Evolutionary conservation across 352 stramenopile genomes (phyloP).

Genomic region (Pythium utonaiense): DNA sequence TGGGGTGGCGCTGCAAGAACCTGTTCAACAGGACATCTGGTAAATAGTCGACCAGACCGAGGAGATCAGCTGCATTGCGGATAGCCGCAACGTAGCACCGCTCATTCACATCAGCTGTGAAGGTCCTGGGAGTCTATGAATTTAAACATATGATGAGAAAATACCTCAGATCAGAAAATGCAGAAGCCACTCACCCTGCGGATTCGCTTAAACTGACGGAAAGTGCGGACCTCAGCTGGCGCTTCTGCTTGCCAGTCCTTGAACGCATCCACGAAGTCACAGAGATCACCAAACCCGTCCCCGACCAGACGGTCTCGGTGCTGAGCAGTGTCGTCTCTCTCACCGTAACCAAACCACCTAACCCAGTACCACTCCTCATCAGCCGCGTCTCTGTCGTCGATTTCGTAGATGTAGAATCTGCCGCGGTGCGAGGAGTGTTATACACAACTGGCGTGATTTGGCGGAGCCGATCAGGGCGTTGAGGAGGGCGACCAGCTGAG

Average conservation of each 20-base stretch:
- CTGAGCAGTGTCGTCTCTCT: neutral
- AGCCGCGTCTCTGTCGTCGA: neutral
- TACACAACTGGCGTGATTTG: conserved; percentile 1
- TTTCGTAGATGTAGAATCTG: conserved; percentile 2
- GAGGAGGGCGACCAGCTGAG: neutral
- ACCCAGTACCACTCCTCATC: conserved; percentile 8
- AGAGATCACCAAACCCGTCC: conserved; percentile 2
- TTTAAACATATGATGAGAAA: conserved; percentile 1
- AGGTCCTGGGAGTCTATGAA: neutral
- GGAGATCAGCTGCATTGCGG: conserved; percentile 4
- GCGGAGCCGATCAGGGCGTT: neutral
- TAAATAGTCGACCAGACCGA: neutral
- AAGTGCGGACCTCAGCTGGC: neutral
- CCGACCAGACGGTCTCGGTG: neutral
- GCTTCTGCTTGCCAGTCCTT: conserved; percentile 1
- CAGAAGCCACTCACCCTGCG: neutral
- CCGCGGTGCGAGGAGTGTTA: conserved; percentile 1
- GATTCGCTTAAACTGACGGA: neutral
- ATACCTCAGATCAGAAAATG: neutral
- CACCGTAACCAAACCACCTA: neutral
- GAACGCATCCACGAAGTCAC: conserved; percentile 1
- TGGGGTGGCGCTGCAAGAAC: neutral
- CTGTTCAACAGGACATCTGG: conserved; percentile 5
- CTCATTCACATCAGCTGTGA: neutral
- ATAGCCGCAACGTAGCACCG: conserved; percentile 4